Evolutionary conservation across 2,329 filamentous ascomycete species (phyloP), one percentile per base, ranked within the genome.

Genomic region (Rhinocladiella similis): DNA sequence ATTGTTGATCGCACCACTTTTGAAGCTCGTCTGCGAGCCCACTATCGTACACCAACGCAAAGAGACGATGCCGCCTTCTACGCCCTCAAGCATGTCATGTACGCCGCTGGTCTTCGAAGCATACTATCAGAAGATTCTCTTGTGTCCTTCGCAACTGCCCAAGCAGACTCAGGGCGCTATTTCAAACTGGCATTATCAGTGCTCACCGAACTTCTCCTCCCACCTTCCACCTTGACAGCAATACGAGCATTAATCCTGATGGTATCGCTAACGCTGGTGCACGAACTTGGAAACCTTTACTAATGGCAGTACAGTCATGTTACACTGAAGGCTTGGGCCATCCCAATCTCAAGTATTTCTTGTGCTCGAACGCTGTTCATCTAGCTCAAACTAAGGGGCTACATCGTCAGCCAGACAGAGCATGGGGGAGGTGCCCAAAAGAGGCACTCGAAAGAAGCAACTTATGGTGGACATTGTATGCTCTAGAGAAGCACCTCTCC

Each of bases 81-180:
- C 19, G 55, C 55, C 16, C 55, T 57, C 4, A 45, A 50, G 13
- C 53, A 57, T 51, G 35, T 50, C 38, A 39, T 57, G 14, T 57
- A 50, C 33, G 55, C 55, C 4, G 19, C 22, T 50, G 55, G 55
- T 12, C 54, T 42, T 50, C 50, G 50, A 39, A 57, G 50, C 18
- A 25, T 57, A 10, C 38, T 57, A 25, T 46, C 47, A 7, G 50
- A 49, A 12, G 39, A 49, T 13, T 38, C 42, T 14, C 13, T 20
- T 12, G 20, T 56, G 13, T 46, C 50, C 20, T 57, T 50, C n/a
- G 18, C 25, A 7, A 27, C 12, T 10, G 55, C 50, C 12, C 55
- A 53, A 29, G 47, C 27, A 27, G 36, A 47, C n/a, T 22, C 55
- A 3, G 25, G 39, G 42, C 38, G 19, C 35, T 54, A 27, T 27